These are phyloP conservation scores for Myriosclerotinia duriaeana DNA, from an alignment of 2,329 filamentous ascomycete species.

Conservation along the genomic window DNA sequence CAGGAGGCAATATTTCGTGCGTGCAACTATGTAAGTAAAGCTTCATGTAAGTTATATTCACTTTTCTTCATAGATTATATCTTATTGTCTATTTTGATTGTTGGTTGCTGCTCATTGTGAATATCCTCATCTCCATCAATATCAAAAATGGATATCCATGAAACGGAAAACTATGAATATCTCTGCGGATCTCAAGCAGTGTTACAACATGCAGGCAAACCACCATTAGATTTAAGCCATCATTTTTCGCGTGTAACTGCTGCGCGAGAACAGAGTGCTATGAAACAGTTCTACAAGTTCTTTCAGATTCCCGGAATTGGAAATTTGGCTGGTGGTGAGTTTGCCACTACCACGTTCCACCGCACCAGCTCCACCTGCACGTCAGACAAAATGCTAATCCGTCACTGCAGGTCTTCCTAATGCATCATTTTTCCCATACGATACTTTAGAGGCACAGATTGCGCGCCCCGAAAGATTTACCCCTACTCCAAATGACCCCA, in stretches of 20 bases:
- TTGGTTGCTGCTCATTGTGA: background rate
- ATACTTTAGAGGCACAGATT: slow-evolving; percentile 81
- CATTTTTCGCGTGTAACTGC: slow-evolving; percentile 71
- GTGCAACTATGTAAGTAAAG: background rate
- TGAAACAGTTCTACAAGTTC: slow-evolving; percentile 87
- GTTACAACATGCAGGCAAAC: slow-evolving; percentile 25
- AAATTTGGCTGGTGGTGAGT: slow-evolving; percentile 61
- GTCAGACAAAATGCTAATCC: slow-evolving; percentile 26
- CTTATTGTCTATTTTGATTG: background rate
- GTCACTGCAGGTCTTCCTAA: slow-evolving; percentile 65
- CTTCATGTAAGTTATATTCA: background rate
- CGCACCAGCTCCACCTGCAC: background rate
- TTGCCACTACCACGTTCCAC: slow-evolving; percentile 3
- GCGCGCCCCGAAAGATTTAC: slow-evolving; percentile 73
- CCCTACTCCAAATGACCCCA: slow-evolving; percentile 63
- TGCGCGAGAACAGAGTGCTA: slow-evolving; percentile 60
- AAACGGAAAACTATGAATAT: background rate
- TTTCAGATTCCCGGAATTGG: slow-evolving; percentile 64
- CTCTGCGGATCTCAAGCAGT: slow-evolving; percentile 20
- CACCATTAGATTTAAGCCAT: slow-evolving; percentile 74
- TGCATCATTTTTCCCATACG: slow-evolving; percentile 80
- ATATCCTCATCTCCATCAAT: background rate
- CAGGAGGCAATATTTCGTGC: slow-evolving; percentile 13
- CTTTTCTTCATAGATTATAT: slow-evolving; percentile 10
- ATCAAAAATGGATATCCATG: background rate